Evolutionary conservation across 345 rosid species (phyloP).

Genomic region (Eucalyptus regnans): DNA sequence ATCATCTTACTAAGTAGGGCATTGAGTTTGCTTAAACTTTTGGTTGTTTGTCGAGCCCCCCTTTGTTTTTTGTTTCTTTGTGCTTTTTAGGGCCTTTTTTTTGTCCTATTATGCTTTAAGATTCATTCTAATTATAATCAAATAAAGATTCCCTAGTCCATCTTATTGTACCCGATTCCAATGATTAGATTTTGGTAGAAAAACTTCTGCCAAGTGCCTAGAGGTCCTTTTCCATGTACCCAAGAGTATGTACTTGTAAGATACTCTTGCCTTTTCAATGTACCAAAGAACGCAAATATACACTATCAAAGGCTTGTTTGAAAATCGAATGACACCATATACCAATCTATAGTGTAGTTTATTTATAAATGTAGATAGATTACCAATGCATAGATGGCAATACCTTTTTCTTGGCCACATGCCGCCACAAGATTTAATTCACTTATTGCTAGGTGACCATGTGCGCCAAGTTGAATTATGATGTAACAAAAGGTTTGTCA

Average conservation of each 20-base stretch:
- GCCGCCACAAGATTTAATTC: background rate
- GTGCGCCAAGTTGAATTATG: background rate
- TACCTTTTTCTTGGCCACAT: background rate
- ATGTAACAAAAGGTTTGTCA: background rate
- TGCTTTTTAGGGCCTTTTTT: background rate
- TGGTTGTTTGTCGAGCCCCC: background rate
- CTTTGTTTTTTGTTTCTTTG: background rate
- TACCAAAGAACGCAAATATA: background rate
- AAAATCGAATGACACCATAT: background rate
- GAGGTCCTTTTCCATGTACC: background rate
- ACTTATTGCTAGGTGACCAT: background rate
- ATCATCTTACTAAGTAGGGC: background rate
- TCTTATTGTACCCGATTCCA: too few species aligned
- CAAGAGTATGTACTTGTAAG: background rate
- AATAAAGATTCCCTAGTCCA: background rate
- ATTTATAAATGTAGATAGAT: too few species aligned
- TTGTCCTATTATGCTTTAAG: background rate
- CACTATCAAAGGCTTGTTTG: background rate
- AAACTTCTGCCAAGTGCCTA: background rate
- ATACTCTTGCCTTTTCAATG: background rate
- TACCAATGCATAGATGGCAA: background rate
- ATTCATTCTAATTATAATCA: background rate
- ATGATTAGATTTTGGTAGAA: too few species aligned
- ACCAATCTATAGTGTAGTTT: background rate
- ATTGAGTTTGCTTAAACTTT: background rate